Evolutionary conservation across 345 rosid species (phyloP), one percentile per base, ranked within the genome.

Genomic region (Eucalyptus regnans): DNA sequence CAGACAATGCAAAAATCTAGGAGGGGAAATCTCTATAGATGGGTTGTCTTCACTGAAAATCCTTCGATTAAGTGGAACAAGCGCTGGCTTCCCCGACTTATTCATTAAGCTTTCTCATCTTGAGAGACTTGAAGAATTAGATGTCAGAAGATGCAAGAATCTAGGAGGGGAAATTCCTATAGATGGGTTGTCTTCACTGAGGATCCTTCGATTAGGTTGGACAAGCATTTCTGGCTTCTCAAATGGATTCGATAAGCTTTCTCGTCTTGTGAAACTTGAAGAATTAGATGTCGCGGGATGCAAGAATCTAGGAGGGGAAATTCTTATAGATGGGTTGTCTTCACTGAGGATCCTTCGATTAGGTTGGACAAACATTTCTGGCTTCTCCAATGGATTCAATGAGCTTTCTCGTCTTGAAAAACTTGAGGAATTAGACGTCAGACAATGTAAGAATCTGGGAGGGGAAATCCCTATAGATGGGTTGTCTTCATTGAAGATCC

Each of bases 51-150:
- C 41, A 41, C 41, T 41, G 41, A 41, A 5, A 5, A 41, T 41
- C 41, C 41, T 41, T 41, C 5, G 41, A 41, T 41, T 41, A 41
- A 4, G 41, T 37, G 4, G 41, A 1, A 4, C 41, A 4, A 41
- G 5, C 1, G 5, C 41, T 41, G 41, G 41, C 5, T 41, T 41
- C 5, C 0, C 5, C 5, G 1, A 41, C 1, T 1, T 1, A 41
- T 41, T 41, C 41, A 5, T 4, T 41, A 41, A 41, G 1, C 41
- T 41, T 41, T 41, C 41, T 41, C 1, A 5, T 41, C 41, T 5
- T 41, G 41, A 41, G 41, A 41, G 5, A 41, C 41, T 41, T 41
- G 41, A 41, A 41, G 41, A 41, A 44, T 44, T 44, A 44, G 9
- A 44, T 44, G 9, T 2, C 9, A 1, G 1, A 4, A 1, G 3